A percentile compares a stretch with the other conserved stretches of the same genome.
Evolutionary conservation across 208 protist genomes (phyloP).

Genomic region (Acanthamoeba culbertsoni): DNA sequence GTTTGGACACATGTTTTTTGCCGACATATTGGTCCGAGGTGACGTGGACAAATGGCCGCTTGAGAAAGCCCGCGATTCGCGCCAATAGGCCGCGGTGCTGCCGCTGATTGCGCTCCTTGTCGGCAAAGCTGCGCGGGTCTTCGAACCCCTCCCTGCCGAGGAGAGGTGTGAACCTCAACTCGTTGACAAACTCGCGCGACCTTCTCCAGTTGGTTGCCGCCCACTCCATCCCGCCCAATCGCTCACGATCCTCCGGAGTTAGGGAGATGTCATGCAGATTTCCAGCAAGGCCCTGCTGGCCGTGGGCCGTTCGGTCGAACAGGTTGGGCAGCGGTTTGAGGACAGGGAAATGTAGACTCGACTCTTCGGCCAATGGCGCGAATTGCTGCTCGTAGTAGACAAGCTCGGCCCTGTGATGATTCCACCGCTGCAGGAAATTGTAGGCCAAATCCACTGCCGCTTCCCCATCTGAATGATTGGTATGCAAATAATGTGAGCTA

Average conservation of each 20-base stretch:
- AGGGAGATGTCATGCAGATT: background rate
- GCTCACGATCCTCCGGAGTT: background rate
- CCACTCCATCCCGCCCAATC: background rate
- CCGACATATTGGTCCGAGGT: background rate
- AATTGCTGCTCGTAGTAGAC: background rate
- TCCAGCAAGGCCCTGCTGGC: too few species aligned
- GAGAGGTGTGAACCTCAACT: background rate
- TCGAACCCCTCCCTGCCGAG: background rate
- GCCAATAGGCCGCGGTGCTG: background rate
- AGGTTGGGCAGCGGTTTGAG: constrained; percentile 6
- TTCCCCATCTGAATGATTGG: constrained; percentile 53
- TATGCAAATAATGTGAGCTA: too few species aligned
- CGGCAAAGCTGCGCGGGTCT: background rate
- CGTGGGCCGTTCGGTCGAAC: background rate
- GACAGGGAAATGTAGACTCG: background rate
- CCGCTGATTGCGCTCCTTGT: background rate
- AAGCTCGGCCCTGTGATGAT: background rate
- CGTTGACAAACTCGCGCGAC: background rate
- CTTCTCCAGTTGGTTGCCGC: background rate
- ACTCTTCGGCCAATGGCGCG: background rate
- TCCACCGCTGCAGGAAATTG: constrained; percentile 60
- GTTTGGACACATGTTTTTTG: background rate
- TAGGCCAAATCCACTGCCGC: constrained; percentile 51
- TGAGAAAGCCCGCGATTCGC: background rate
- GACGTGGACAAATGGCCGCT: background rate